Evolutionary conservation across 345 rosid genomes (phyloP), one percentile per base, ranked within the genome.

Genomic region (Eucalyptus regnans): DNA sequence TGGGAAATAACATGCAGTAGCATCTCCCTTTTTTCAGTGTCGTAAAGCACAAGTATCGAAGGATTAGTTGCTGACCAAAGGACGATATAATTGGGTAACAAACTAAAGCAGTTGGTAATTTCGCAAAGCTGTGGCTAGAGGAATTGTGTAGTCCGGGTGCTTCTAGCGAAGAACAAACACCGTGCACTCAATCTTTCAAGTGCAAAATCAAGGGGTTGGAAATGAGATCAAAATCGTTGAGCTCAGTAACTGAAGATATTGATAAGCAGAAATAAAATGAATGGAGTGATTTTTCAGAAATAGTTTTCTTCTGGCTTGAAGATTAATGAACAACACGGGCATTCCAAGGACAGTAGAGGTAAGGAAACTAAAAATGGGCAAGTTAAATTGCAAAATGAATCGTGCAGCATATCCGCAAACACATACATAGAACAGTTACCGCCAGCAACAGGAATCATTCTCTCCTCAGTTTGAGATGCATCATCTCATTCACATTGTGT

Each of bases 361-460:
- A 76, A 76, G 27, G 83, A 44, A 37, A 76, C 83, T 76, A 37
- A 18, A 76, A 76, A 44, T 76, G 46, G 48, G 23, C 83, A 76
- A 76, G 83, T 23, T 20, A 41, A 76, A 43, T 23, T 25, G 23
- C 29, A 12, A 76, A 76, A 76, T 76, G 27, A 76, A 76, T 76
- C 94, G 60, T 97, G 97, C 56, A 96, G 94, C 83, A 37, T 76
- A 76, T 76, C 14, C 7, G 27, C 48, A 20, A 41, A 76, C 16
- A 76, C 48, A 76, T 20, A 76, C 25, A 7, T 76, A 11, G 48
- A 41, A 76, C 83, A 76, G 15, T 37, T 76, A 41, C 41, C 13
- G 29, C 83, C 48, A 20, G 46, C 8, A 13, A 76, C 43, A 37
- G 48, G 83, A 37, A 76, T 76, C 83, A 76, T 41, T 76, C 48